Conservation (phyloP, 495 filamentous ascomycete species). For the Astrothelium macrocarpum region DNA sequence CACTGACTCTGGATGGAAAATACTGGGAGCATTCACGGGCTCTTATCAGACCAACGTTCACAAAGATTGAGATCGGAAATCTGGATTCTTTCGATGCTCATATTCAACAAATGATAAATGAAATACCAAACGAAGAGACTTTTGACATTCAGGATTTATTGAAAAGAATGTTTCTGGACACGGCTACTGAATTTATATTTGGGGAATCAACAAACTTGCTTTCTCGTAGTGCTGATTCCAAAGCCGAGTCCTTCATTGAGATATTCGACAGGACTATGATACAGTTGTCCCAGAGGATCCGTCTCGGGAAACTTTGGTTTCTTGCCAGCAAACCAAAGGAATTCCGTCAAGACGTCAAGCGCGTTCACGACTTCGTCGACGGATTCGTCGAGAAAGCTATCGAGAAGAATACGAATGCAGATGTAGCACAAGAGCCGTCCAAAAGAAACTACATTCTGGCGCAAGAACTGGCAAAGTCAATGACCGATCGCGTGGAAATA, state of each 20-base stretch:
- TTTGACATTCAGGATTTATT: slow-evolving; percentile 59
- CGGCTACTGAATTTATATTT: slow-evolving; percentile 64
- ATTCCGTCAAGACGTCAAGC: not conserved
- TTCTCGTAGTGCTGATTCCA: slow-evolving; percentile 9
- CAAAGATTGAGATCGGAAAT: slow-evolving; percentile 49
- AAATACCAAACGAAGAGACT: slow-evolving; percentile 42
- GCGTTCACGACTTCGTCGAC: slow-evolving; percentile 42
- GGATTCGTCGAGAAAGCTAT: slow-evolving; percentile 31
- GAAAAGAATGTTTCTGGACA: slow-evolving; percentile 51
- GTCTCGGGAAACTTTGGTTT: not conserved
- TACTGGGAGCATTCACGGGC: slow-evolving; percentile 51
- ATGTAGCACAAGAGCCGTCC: not conserved
- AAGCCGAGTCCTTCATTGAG: not conserved
- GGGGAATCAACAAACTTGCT: slow-evolving; percentile 45
- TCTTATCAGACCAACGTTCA: slow-evolving; percentile 45
- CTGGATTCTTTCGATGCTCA: slow-evolving; percentile 52
- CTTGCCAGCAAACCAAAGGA: not conserved
- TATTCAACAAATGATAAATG: slow-evolving; percentile 39
- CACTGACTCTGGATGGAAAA: slow-evolving; percentile 60
- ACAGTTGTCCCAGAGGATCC: not conserved
- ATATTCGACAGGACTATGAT: not conserved
- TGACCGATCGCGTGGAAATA: slow-evolving; percentile 26
- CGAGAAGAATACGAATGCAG: slow-evolving; percentile 13
- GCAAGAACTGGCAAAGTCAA: slow-evolving; percentile 32
- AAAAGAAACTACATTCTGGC: slow-evolving; percentile 28